Evolutionary conservation across 2,329 filamentous ascomycete species (phyloP), one percentile per base, ranked within the genome.

Genomic region (Penicillium oxalicum): DNA sequence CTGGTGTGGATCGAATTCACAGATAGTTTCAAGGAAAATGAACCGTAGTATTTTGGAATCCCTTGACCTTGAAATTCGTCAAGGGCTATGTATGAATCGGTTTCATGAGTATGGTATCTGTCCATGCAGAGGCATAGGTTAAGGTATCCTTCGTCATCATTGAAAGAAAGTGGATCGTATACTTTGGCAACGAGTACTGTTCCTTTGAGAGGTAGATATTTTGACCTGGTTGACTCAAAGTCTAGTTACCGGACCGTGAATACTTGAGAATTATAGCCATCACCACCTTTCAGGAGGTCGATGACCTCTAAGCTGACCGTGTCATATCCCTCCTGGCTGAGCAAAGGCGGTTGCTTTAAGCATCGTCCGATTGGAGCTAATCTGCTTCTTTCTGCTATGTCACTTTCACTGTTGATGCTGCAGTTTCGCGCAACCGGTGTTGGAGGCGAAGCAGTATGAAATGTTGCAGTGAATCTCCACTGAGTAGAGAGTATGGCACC

Each of bases 81-180:
- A 11, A 32, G 29, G 29, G 29, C 29, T 3, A 32, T 32, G 9
- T 3, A 32, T 32, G 29, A 7, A 32, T 32, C 3, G 29, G 29
- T 11, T 11, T 32, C 29, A 32, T 32, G 29, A 32, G 29, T 32
- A 11, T 32, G 3, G 29, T 32, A 32, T 32, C 9, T 32, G 29
- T 32, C 29, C 3, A 11, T 11, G 29, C 29, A 32, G 29, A 32
- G 29, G 9, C 2, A 32, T 32, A 3, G 29, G 29, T 32, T 3
- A 11, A 32, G 26, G 47, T 44, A 49, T 4, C 53, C 54, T 6
- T 50, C 47, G 0, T 60, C 53, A 44, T 62, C 52, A 32, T 56
- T 25, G 33, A 58, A 51, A 35, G 60, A 61, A 35, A 59, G 52
- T 38, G 58, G 59, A 52, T 62, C 53, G 40, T 58, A 62, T 42